Evolutionary conservation across 1,139 yeast genomes (phyloP).

Genomic region (Candida sp.): DNA sequence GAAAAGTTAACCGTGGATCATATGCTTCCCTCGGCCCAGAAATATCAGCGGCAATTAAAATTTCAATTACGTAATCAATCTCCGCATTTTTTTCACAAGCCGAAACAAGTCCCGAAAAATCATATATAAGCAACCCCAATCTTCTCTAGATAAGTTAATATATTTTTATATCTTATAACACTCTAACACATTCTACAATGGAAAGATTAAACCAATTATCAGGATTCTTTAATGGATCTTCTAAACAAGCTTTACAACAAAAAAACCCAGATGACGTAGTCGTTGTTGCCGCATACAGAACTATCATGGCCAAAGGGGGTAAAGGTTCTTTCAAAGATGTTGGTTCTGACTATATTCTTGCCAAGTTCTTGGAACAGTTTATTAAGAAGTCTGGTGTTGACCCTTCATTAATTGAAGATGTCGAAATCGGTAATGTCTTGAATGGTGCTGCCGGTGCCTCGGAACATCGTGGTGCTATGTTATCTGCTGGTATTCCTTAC

Average conservation of each 20-base stretch:
- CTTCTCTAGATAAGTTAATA: too few relatives aligned
- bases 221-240: slow-evolving; percentile 49
- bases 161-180: too few relatives aligned
- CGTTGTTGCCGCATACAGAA: slow-evolving; percentile 82
- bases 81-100: too few relatives aligned
- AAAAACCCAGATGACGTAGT: slow-evolving; percentile 86
- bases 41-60: too few relatives aligned
- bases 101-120: too few relatives aligned
- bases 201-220: slow-evolving; percentile 61
- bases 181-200: slow-evolving; percentile 36
- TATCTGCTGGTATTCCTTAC: slow-evolving; percentile 48
- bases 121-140: too few relatives aligned
- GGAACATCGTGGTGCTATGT: slow-evolving; percentile 79
- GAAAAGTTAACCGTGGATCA: too few relatives aligned
- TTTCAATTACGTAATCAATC: too few relatives aligned
- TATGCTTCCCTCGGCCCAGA: too few relatives aligned
- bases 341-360: slow-evolving; percentile 68
- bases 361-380: slow-evolving; percentile 60
- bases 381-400: slow-evolving; percentile 61
- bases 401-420: slow-evolving; percentile 69
- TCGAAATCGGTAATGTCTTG: slow-evolving; percentile 84
- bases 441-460: slow-evolving; percentile 91
- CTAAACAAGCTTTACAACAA: slow-evolving; percentile 42
- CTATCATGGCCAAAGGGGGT: slow-evolving; percentile 85
- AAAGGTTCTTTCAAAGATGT: slow-evolving; percentile 79